Base-by-base conservation (phyloP, 306 rosid species). In the Cyclanthera cordifolia region DNA sequence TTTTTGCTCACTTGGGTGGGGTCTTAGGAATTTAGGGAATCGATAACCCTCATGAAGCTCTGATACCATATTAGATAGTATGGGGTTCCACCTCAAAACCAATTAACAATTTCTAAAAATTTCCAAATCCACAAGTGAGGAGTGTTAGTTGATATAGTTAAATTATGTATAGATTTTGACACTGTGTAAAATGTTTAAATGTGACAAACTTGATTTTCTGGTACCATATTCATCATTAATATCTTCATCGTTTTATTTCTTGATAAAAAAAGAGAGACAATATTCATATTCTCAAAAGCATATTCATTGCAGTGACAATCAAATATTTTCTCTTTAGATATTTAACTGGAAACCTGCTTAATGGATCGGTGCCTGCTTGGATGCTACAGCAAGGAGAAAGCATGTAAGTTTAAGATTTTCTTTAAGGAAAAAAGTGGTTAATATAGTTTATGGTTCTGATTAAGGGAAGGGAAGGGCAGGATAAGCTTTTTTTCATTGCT, bases 301-400 rank as follows among this genome's bases (percentile, higher is more conserved):
- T 12, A 21, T 65, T 46, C 25, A 25, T 46, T 47, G 55, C 43
- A 24, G 25, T 16, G 7, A 16, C 48, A 23, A 24, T 25, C 16
- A 46, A 54, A 45, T 66, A 25, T 66, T 24, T 24, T 66, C 41
- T 69, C 53, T 23, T 58, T 58, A 86, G 90, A 67, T 63, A 55
- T 75, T 77, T 85, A 71, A 46, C 79, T 17, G 82, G 81, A 69
- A 83, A 85, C 66, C 13, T 21, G 59, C 67, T 85, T 13, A 37
- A 57, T 46, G 87, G 87, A 79, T 7, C 58, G 7, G 76, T 75
- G 79, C 84, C 82, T 27, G 3, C 4, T n/a, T 83, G 82, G 87
- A 79, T 63, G 72, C 30, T 50, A 7, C 19, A 43, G 12, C 69
- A 66, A 32, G 72, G 73, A 28, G 17, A 7, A 45, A n/a, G 5